Evolutionary conservation across 805 yeast species (phyloP).

Genomic region (Ogataea corticis): DNA sequence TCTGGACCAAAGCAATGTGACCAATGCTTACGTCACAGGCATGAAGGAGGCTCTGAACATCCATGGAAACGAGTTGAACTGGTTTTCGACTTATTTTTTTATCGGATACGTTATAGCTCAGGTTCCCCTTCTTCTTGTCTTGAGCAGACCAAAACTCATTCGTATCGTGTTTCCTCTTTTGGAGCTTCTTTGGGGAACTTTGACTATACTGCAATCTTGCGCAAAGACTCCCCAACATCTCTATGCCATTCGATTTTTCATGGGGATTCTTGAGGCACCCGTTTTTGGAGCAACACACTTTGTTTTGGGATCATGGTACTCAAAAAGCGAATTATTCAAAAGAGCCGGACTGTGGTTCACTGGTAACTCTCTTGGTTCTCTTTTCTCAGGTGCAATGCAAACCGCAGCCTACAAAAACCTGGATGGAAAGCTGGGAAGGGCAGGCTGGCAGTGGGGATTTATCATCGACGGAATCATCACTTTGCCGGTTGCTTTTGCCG

Average conservation of each 20-base stretch:
- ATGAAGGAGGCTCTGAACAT: slow-evolving; percentile 49
- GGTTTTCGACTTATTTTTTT: slow-evolving; percentile 24
- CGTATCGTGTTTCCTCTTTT: not conserved
- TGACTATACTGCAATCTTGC: slow-evolving; percentile 1
- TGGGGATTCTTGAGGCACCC: slow-evolving; percentile 51
- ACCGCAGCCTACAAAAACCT: slow-evolving; percentile 32
- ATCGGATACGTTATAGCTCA: slow-evolving; percentile 59
- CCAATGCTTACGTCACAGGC: slow-evolving; percentile 65
- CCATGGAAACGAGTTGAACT: slow-evolving; percentile 24
- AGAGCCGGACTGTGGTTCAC: slow-evolving; percentile 6
- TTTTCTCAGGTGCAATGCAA: slow-evolving; percentile 54
- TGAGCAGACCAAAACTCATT: slow-evolving; percentile 2
- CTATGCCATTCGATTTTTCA: slow-evolving; percentile 58
- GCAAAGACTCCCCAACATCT: slow-evolving; percentile 46
- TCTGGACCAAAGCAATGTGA: slow-evolving; percentile 54
- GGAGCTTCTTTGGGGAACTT: slow-evolving; percentile 3
- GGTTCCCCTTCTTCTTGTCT: slow-evolving; percentile 42
- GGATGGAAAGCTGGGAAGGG: slow-evolving; percentile 14
- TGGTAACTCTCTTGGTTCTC: slow-evolving; percentile 41
- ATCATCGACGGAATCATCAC: slow-evolving; percentile 48
- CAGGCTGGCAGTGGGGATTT: slow-evolving; percentile 55
- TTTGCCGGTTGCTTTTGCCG: slow-evolving; percentile 38
- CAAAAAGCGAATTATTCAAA: slow-evolving; percentile 4
- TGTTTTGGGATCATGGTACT: slow-evolving; percentile 5
- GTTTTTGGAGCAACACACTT: slow-evolving; percentile 5